These are phyloP conservation scores for Exobasidium cylindrosporum DNA, from an alignment of 1,284 basidiomycete species.

Conservation along the genomic window DNA sequence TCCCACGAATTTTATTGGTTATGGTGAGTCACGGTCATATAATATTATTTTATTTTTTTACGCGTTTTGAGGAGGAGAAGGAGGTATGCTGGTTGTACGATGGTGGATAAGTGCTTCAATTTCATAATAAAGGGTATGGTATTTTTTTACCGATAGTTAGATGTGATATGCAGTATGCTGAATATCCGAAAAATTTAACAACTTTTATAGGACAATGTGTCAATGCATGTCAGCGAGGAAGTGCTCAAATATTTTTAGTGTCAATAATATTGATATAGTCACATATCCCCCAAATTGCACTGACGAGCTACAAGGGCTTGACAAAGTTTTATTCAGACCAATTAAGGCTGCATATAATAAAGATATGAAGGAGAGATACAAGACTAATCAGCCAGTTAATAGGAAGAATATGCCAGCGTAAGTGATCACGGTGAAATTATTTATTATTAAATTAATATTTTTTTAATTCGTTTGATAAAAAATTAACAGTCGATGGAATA, in stretches of 20 bases:
- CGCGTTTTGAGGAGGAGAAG: too few species aligned
- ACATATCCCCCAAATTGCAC: not conserved
- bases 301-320: not conserved
- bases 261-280: not conserved
- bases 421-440: not conserved
- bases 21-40: not conserved
- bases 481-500: not conserved
- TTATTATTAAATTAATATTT: not conserved
- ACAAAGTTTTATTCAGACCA: not conserved
- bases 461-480: not conserved
- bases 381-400: not conserved
- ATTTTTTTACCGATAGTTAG: too few species aligned
- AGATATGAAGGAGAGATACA: not conserved
- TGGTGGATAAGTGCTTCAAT: too few species aligned
- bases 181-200: too few species aligned
- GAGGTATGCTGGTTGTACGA: too few species aligned
- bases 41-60: too few species aligned
- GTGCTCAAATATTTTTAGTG: not conserved
- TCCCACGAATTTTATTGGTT: not conserved
- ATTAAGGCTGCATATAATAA: not conserved
- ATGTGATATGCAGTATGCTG: too few species aligned
- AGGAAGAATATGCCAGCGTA: not conserved
- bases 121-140: too few species aligned
- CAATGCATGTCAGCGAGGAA: not conserved
- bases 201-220: not conserved